Conservation (phyloP, 2,329 filamentous ascomycete species). For the Colletotrichum paranaense region DNA sequence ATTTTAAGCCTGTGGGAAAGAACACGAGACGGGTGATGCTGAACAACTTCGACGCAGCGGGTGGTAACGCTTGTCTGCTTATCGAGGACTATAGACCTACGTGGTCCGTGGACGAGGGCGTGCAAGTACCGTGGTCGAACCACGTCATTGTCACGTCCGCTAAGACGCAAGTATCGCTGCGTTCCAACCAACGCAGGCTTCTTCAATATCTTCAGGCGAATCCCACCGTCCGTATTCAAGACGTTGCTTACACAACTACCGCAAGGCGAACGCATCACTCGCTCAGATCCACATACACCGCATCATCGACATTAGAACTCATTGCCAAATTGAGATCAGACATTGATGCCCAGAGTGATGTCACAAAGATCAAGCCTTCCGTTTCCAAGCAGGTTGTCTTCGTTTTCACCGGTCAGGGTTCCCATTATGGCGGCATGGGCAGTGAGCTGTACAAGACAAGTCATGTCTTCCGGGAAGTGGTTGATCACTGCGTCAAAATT, state of each 20-base stretch:
- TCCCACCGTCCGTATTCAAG: not conserved
- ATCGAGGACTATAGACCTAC: conserved; percentile 26
- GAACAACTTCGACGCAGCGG: conserved; percentile 50
- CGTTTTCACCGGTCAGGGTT: conserved; percentile 51
- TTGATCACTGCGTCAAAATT: conserved; percentile 47
- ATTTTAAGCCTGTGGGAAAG: not conserved
- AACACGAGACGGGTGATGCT: conserved; percentile 42
- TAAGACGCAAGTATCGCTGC: not conserved
- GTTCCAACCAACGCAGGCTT: not conserved
- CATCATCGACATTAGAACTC: not conserved
- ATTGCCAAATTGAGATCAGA: not conserved
- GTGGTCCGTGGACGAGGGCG: not conserved
- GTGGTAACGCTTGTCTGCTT: conserved; percentile 41
- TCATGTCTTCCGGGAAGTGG: conserved; percentile 43
- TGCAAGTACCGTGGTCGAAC: not conserved
- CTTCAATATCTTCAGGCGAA: not conserved
- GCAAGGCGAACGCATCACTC: conserved; percentile 11
- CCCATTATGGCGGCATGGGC: conserved; percentile 46
- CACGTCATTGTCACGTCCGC: conserved; percentile 7
- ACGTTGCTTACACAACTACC: conserved; percentile 18
- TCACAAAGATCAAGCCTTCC: not conserved
- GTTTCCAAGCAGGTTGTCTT: conserved; percentile 45
- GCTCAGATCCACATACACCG: not conserved
- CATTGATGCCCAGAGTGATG: not conserved
- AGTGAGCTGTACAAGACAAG: conserved; percentile 40